phyloP scores from a whole-genome alignment of 495 filamentous ascomycete genomes.

The Acidomyces sp. region DNA sequence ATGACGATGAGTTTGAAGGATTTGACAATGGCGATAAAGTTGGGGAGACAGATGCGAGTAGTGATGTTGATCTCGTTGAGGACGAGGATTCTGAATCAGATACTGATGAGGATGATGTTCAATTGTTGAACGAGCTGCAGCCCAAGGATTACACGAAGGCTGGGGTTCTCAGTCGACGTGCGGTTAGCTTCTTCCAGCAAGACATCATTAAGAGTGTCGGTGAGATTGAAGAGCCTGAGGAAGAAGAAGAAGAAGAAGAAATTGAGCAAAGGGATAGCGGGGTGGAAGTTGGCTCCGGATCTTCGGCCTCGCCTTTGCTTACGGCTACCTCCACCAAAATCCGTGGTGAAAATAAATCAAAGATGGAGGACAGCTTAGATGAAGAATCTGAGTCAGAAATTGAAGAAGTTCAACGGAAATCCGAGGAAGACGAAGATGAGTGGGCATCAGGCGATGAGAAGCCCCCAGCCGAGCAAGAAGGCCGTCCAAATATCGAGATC shows the following conservation, averaged over 20 bases:
- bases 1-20: constrained; percentile 85
- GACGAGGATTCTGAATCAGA: constrained; percentile 39
- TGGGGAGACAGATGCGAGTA: constrained; percentile 21
- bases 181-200: constrained; percentile 82
- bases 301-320: constrained; percentile 9
- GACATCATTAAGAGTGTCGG: constrained; percentile 81
- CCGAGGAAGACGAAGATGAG: constrained; percentile 46
- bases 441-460: constrained; percentile 58
- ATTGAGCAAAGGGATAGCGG: constrained; percentile 36
- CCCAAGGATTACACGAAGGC: constrained; percentile 31
- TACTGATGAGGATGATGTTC: constrained; percentile 12
- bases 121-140: constrained; percentile 41
- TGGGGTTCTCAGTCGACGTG: constrained; percentile 62
- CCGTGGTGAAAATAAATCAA: background rate
- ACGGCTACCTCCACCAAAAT: background rate
- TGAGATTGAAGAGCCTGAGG: constrained; percentile 40
- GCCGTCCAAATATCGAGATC: constrained; percentile 75
- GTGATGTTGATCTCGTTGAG: constrained; percentile 28
- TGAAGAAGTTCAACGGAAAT: constrained; percentile 38
- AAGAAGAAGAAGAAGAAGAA: constrained; percentile 26
- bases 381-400: constrained; percentile 19
- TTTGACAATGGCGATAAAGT: constrained; percentile 46
- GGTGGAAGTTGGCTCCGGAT: constrained; percentile 35
- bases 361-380: background rate
- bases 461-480: constrained; percentile 22